Conservation (phyloP, 2,329 filamentous ascomycete species). For the Didymella keratinophila region DNA sequence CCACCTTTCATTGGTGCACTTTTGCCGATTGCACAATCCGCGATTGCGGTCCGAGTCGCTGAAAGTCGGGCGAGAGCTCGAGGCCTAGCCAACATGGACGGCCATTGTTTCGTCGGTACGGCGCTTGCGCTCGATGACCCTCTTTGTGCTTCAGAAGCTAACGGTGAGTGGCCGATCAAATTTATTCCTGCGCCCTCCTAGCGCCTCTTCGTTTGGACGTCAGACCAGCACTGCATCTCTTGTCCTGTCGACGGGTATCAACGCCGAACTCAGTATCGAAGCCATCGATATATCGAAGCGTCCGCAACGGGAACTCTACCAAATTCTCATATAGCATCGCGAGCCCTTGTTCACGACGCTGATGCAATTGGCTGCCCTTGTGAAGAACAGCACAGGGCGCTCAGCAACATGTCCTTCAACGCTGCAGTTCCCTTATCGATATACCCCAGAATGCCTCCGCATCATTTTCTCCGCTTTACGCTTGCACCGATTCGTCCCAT, state of each 20-base stretch:
- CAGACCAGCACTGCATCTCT: background rate
- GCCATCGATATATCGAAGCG: background rate
- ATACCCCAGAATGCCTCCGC: conserved; percentile 37
- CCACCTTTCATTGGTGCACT: background rate
- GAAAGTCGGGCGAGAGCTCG: conserved; percentile 4
- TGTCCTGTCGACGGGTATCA: background rate
- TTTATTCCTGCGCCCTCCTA: conserved; percentile 20
- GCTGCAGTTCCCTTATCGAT: conserved; percentile 21
- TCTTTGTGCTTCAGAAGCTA: conserved; percentile 13
- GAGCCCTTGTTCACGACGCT: background rate
- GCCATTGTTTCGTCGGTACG: conserved; percentile 4
- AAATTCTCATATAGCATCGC: background rate
- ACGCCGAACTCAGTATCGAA: background rate
- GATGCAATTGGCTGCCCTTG: conserved; percentile 9
- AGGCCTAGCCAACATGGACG: conserved; percentile 11
- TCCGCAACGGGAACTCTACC: too few relatives aligned
- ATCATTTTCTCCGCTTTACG: conserved; percentile 35
- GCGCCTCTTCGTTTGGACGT: conserved; percentile 11
- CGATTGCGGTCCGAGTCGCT: background rate
- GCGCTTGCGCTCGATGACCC: conserved; percentile 9
- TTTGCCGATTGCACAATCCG: background rate
- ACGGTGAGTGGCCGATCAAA: conserved; percentile 11
- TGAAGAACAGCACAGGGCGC: conserved; percentile 28
- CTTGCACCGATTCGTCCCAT: conserved; percentile 37
- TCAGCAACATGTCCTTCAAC: conserved; percentile 28